phyloP scores from a whole-genome alignment of 257 asterid genomes.

The Buddleja alternifolia region DNA sequence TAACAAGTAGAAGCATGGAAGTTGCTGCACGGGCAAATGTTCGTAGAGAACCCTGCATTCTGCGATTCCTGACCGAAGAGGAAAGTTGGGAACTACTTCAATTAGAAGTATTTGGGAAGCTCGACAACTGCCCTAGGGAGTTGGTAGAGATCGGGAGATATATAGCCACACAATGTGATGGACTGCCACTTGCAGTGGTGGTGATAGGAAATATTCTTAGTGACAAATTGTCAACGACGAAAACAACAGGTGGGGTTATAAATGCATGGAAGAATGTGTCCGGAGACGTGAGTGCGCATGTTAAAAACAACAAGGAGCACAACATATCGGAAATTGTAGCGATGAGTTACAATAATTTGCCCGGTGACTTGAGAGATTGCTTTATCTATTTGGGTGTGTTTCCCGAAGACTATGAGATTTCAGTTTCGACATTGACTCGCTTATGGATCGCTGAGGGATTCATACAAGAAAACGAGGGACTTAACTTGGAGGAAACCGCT shows the following conservation, averaged over 20 bases:
- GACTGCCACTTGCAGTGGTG: slow-evolving; percentile 51
- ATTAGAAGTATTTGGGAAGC: slow-evolving; percentile 29
- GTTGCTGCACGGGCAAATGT: slow-evolving; percentile 30
- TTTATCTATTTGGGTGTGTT: slow-evolving; percentile 56
- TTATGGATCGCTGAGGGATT: slow-evolving; percentile 66
- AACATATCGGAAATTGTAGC: slow-evolving; percentile 29
- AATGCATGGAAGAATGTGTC: slow-evolving; percentile 34
- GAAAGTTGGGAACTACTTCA: slow-evolving; percentile 33
- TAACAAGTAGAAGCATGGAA: slow-evolving; percentile 30
- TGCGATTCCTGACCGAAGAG: slow-evolving; percentile 13
- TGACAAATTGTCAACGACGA: background rate
- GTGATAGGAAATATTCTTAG: slow-evolving; percentile 39
- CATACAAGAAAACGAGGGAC: slow-evolving; percentile 8
- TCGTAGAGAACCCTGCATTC: slow-evolving; percentile 1
- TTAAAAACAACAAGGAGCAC: background rate
- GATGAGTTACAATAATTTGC: slow-evolving; percentile 50
- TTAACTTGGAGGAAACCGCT: slow-evolving; percentile 44
- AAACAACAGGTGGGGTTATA: background rate
- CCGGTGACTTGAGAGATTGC: slow-evolving; percentile 44
- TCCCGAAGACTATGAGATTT: slow-evolving; percentile 42
- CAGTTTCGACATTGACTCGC: slow-evolving; percentile 31
- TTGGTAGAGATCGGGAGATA: slow-evolving; percentile 7
- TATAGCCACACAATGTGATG: slow-evolving; percentile 32
- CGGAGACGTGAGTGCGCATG: background rate
- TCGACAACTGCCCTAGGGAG: slow-evolving; percentile 23